Evolutionary conservation across 805 yeast genomes (phyloP), one percentile per base, ranked within the genome.

Genomic region (Candida maesae): DNA sequence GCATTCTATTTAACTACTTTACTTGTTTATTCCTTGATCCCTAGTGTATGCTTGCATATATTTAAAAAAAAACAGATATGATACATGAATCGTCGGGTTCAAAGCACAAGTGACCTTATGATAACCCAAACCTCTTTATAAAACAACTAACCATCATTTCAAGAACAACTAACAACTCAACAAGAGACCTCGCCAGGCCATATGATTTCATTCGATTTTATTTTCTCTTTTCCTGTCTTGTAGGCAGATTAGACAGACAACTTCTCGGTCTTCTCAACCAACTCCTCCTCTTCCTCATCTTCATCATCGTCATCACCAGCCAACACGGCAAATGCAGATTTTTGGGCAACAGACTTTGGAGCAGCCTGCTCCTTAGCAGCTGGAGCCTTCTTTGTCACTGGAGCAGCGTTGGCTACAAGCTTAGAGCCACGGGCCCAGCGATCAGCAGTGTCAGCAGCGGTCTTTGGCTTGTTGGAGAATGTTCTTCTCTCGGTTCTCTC

Each of bases 241-340:
- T n/a, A n/a, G n/a, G n/a, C n/a, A n/a, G 9, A 28, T 40, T 31
- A 45, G 28, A 73, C 65, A 30, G 68, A 45, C 49, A 74, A 58
- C 26, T 61, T 53, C 30, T 68, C 66, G 21, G 76, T 58, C 33
- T 67, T 67, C 31, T 66, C 59, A 39, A 64, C 66, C 43, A 60
- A 58, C 20, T 44, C 55, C 32, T 49, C 47, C 24, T 39, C 41
- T 16, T 48, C 49, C 15, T 50, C 54, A 23, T 69, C 74, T 2
- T 71, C 78, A 3, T 71, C 78, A 4, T 76, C 81, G 39, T 70
- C 79, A 24, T 76, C 79, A 39, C 56, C 59, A 38, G 73, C 66
- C 56, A 78, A 63, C 18, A 78, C 78, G 36, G 71, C 64, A 53
- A 68, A 78, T 3, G 72, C 61, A 27, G 80, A 73, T 52, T 66